Evolutionary conservation across 148 eudicot species (phyloP), one percentile per base, ranked within the genome.

Genomic region (Spergularia marina): DNA sequence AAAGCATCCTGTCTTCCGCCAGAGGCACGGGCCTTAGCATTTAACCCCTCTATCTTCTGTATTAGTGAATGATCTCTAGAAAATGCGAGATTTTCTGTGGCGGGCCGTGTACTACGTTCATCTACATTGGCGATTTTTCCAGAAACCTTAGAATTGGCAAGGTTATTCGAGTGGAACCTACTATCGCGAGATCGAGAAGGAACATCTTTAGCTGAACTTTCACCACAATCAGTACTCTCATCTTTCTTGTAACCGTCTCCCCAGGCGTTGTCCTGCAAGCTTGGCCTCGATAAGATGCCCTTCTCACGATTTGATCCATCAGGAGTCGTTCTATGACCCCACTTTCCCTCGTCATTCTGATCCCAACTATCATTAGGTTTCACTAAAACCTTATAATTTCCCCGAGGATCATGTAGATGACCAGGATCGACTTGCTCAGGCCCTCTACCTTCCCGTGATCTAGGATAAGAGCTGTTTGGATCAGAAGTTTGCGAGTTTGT

Each of bases 11-110:
- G 74, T 23, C 83, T 80, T 59, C 75, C 89, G 81, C 89, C 97
- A 68, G 91, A 82, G 70, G 82, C 83, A 62, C 97, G 89, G 10
- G 82, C 82, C 87, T 92, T 92, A 12, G 89, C 97, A 91, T 96
- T 96, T 66, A 91, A 79, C 74, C 88, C 90, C 73, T 91, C 99
- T 67, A 96, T 87, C 73, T 89, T 92, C 76, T 88, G 88, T 65
- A 96, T 87, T 83, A 96, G 78, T 16, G 80, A 84, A 21, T 87
- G 77, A 68, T 88, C 89, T 74, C 79, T 85, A 23, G 82, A 78
- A 68, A 79, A 47, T 83, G 81, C 70, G 25, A 47, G 80, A 80
- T 62, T 75, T 36, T 81, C 91, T 36, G 70, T 80, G 55, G 62
- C 83, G 69, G 70, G 62, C 49, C 66, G 18, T 14, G 65, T 56